Conservation (phyloP, 345 rosid species). For the Corchorus capsularis region DNA sequence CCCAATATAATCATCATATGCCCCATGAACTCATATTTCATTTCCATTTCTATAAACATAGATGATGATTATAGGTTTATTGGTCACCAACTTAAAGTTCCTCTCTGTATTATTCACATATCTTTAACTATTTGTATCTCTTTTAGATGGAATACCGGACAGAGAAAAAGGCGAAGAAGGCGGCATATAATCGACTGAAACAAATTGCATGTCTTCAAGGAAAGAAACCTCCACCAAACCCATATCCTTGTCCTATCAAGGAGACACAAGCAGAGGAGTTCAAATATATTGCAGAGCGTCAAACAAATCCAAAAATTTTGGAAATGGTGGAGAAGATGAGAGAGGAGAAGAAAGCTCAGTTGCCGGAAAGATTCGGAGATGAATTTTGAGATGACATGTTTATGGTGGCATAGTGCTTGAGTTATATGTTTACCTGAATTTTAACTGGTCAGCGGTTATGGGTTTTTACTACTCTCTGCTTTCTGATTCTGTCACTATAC, state of each 20-base stretch:
- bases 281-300: conserved; percentile 51
- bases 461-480: neutral
- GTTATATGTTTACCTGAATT: neutral
- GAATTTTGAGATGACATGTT: conserved; percentile 13
- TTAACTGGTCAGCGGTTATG: neutral
- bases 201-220: conserved; percentile 63
- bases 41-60: neutral
- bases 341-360: conserved; percentile 50
- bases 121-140: neutral
- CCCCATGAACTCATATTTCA: neutral
- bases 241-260: conserved; percentile 64
- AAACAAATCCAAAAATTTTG: conserved; percentile 47
- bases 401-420: neutral
- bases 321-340: conserved; percentile 58
- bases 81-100: neutral
- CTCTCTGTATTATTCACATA: neutral
- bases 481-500: neutral
- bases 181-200: conserved; percentile 68
- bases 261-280: conserved; percentile 62
- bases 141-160: conserved; percentile 68
- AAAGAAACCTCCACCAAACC: conserved; percentile 78
- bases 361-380: conserved; percentile 32
- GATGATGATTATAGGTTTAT: neutral
- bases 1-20: neutral
- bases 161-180: conserved; percentile 67